phyloP scores from a whole-genome alignment of 2,329 filamentous ascomycete genomes.

The Alternaria sp. region DNA sequence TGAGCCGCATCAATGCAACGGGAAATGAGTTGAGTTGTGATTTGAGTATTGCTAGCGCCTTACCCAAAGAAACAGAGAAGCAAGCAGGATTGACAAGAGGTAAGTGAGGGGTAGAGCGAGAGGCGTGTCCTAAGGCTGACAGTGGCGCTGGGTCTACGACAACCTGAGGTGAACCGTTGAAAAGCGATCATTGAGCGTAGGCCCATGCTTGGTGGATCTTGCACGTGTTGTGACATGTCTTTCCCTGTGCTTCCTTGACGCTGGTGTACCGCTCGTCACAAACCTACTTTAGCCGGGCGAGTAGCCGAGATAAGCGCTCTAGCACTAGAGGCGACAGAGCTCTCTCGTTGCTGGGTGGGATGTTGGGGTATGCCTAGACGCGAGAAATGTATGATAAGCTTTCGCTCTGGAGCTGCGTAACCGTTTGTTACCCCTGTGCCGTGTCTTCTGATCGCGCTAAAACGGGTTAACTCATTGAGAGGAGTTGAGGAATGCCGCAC shows the following conservation, averaged over 20 bases:
- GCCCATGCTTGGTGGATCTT: neutral
- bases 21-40: neutral
- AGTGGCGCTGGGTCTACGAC: neutral
- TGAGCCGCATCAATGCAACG: conserved; percentile 1
- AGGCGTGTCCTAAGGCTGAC: neutral
- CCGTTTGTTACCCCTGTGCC: neutral
- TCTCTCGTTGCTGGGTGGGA: neutral
- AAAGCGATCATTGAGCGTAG: conserved; percentile 4
- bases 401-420: neutral
- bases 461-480: neutral
- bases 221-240: conserved; percentile 11
- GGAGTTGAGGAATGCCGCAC: neutral
- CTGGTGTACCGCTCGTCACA: neutral
- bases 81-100: neutral
- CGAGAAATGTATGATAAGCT: neutral
- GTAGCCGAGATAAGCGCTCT: conserved; percentile 1
- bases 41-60: neutral
- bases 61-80: neutral
- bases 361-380: neutral
- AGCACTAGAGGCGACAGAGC: neutral
- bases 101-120: neutral
- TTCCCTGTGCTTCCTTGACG: conserved; percentile 3
- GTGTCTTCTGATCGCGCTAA: conserved; percentile 3
- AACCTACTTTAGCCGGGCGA: conserved; percentile 2
- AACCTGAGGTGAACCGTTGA: conserved; percentile 2